These are phyloP conservation scores for Geotrichum bryndzae DNA, from an alignment of 1,139 yeast genomes.

Conservation along the genomic window DNA sequence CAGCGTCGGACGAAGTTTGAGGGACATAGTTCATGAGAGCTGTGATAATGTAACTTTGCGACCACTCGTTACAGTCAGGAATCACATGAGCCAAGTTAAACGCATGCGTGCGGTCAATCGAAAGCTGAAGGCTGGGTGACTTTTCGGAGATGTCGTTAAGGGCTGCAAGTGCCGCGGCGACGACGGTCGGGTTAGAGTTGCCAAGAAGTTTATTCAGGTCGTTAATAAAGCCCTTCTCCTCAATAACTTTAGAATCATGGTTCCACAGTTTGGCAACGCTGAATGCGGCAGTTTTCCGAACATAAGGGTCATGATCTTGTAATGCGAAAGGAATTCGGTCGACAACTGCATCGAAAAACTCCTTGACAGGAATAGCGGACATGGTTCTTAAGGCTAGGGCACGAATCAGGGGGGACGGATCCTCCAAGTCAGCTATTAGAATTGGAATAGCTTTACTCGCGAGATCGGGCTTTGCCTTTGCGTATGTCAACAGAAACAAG, in stretches of 20 bases:
- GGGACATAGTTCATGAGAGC: constrained; percentile 71
- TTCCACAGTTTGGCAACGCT: constrained; percentile 66
- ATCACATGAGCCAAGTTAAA: constrained; percentile 46
- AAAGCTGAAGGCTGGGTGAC: constrained; percentile 44
- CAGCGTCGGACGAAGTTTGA: constrained; percentile 57
- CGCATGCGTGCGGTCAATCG: constrained; percentile 54
- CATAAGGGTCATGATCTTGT: constrained; percentile 50
- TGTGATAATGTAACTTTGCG: constrained; percentile 63
- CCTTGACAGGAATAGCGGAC: constrained; percentile 51
- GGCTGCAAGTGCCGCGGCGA: constrained; percentile 68
- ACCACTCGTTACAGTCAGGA: constrained; percentile 69
- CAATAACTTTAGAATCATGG: constrained; percentile 45
- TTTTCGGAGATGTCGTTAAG: constrained; percentile 60
- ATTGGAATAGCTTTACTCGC: constrained; percentile 54
- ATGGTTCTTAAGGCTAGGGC: constrained; percentile 61
- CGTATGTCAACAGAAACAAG: constrained; percentile 53
- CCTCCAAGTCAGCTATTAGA: constrained; percentile 47
- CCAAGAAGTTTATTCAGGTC: constrained; percentile 56
- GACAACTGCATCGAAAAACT: constrained; percentile 46
- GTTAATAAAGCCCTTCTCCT: constrained; percentile 45
- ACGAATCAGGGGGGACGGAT: constrained; percentile 40
- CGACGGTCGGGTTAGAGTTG: constrained; percentile 52
- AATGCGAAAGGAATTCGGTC: constrained; percentile 39
- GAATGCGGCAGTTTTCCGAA: constrained; percentile 65
- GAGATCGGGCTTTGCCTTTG: constrained; percentile 51